These are phyloP conservation scores for Ligustrum vulgare DNA, from an alignment of 257 asterid genomes.

Conservation along the genomic window DNA sequence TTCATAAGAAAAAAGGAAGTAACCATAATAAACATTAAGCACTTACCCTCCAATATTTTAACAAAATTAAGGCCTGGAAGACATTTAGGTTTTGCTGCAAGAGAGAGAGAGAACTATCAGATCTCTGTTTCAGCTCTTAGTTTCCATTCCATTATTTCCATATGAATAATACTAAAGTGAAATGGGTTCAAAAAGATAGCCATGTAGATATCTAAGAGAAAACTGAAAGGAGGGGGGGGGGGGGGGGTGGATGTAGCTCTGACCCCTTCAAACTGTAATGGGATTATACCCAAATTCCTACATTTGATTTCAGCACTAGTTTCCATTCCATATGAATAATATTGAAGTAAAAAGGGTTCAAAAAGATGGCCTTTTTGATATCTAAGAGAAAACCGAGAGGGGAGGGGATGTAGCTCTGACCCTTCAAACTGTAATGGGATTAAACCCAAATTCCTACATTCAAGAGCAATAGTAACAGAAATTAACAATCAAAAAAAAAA, in stretches of 20 bases:
- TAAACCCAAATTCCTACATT: neutral
- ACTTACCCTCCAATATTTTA: slow-evolving; percentile 68
- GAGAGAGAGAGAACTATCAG: neutral
- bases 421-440: neutral
- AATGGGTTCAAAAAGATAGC: neutral
- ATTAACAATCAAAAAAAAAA: neutral
- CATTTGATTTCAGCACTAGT: neutral
- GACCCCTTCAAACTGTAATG: no score
- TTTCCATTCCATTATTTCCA: neutral
- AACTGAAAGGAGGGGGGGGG: no score
- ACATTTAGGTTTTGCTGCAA: slow-evolving; percentile 79
- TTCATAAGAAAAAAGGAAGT: neutral
- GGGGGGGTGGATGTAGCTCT: no score
- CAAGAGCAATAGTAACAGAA: neutral
- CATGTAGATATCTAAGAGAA: neutral
- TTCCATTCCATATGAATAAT: neutral
- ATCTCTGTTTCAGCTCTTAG: neutral
- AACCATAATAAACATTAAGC: neutral
- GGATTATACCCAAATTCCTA: no score
- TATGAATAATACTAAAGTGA: neutral
- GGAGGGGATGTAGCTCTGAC: neutral
- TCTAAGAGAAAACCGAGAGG: neutral
- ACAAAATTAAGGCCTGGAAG: slow-evolving; percentile 75
- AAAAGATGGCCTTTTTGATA: neutral
- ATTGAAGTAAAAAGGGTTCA: neutral